These are phyloP conservation scores for Nitzschia inconspicua DNA, from an alignment of 108 stramenopile genomes.

Conservation along the genomic window DNA sequence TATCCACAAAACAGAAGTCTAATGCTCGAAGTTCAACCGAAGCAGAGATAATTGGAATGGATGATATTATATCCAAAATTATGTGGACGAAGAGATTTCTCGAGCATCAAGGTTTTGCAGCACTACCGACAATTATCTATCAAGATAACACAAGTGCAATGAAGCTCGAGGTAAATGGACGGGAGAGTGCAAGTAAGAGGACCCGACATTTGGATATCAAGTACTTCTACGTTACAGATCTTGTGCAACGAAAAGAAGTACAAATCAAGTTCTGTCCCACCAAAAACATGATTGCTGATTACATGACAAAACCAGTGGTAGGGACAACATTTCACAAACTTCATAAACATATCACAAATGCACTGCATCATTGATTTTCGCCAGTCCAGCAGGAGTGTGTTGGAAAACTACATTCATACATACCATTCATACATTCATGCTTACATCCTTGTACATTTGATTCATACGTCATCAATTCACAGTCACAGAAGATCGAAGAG, in stretches of 20 bases:
- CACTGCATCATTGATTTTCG: too few species aligned
- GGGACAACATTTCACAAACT: too few species aligned
- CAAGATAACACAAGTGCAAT: constrained; percentile 57
- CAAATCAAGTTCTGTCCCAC: constrained; percentile 14
- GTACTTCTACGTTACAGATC: constrained; percentile 21
- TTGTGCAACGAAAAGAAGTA: background rate
- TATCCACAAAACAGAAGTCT: background rate
- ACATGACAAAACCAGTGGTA: too few species aligned
- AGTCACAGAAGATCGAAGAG: too few species aligned
- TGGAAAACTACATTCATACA: too few species aligned
- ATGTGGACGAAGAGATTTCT: constrained; percentile 52
- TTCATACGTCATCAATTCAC: too few species aligned
- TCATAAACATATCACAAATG: too few species aligned
- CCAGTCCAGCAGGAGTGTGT: too few species aligned
- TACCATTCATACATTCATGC: too few species aligned
- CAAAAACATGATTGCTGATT: constrained; percentile 10
- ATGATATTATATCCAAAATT: constrained; percentile 38
- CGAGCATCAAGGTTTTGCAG: constrained; percentile 39
- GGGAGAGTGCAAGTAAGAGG: background rate
- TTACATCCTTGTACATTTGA: too few species aligned
- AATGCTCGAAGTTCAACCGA: constrained; percentile 42
- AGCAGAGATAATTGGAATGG: constrained; percentile 39
- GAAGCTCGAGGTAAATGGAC: constrained; percentile 26
- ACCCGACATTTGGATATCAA: constrained; percentile 21
- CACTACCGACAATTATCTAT: constrained; percentile 31